Conservation (phyloP, 2,329 filamentous ascomycete genomes). For the Phialophora verrucosa region DNA sequence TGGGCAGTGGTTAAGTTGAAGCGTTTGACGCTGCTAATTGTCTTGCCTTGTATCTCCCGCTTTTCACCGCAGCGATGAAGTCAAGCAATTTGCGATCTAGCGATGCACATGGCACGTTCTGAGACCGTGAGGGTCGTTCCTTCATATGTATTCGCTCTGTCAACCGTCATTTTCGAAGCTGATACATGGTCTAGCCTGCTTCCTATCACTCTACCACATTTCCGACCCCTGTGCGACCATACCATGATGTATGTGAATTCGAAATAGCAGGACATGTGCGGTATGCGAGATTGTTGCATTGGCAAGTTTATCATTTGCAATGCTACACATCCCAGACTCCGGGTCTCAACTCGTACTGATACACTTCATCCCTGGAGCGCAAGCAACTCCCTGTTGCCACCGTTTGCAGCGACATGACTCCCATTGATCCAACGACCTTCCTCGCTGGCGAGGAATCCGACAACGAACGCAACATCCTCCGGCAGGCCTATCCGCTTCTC, state of each 20-base stretch:
- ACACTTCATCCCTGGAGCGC: constrained; percentile 21
- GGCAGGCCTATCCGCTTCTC: constrained; percentile 49
- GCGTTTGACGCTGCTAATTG: not conserved
- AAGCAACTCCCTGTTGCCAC: constrained; percentile 36
- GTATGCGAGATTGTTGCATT: not conserved
- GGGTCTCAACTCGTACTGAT: constrained; percentile 11
- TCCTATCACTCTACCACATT: not conserved
- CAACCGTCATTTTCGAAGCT: not conserved
- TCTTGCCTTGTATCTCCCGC: not conserved
- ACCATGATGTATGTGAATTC: not conserved
- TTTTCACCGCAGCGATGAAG: not conserved
- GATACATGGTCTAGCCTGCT: not conserved
- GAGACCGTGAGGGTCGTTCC: not conserved
- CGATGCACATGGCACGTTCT: not conserved
- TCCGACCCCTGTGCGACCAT: not conserved
- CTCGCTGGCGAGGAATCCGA: constrained; percentile 54
- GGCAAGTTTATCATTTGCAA: not conserved
- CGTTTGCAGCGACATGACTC: constrained; percentile 45
- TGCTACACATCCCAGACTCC: not conserved
- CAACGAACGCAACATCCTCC: constrained; percentile 56
- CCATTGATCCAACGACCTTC: constrained; percentile 58
- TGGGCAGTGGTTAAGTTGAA: not conserved
- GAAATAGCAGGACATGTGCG: not conserved
- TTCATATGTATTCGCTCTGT: not conserved
- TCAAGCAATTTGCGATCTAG: not conserved